Evolutionary conservation across 169 alveolate genomes (phyloP).

Genomic region (Plasmodium fragile): DNA sequence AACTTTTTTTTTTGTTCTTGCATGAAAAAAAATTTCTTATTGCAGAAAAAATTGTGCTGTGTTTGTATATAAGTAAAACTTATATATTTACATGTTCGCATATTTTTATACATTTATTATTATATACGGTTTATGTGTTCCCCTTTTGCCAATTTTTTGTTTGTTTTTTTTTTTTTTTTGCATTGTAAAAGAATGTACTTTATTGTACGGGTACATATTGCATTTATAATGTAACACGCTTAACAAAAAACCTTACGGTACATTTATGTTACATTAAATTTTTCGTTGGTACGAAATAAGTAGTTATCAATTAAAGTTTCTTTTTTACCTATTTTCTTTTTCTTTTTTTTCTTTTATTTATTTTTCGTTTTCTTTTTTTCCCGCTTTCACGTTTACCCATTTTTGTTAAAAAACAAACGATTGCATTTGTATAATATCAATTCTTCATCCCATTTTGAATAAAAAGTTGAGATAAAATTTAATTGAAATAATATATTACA

Average conservation of each 20-base stretch:
- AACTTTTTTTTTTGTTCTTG: slow-evolving; percentile 8
- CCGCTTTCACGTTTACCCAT: slow-evolving; percentile 11
- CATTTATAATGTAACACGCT: background rate
- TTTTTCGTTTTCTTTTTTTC: slow-evolving; percentile 1
- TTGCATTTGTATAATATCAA: background rate
- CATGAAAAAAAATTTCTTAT: slow-evolving; percentile 1
- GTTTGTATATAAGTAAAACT: background rate
- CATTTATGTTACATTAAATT: background rate
- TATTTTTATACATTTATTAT: background rate
- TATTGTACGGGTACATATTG: slow-evolving; percentile 12
- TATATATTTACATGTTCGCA: background rate
- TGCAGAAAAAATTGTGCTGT: slow-evolving; percentile 7
- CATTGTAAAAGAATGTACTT: slow-evolving; percentile 3
- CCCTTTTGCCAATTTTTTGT: background rate
- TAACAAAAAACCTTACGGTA: background rate
- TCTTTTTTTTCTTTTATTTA: no score
- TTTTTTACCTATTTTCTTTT: slow-evolving; percentile 7
- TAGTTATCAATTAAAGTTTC: background rate
- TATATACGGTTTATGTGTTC: background rate
- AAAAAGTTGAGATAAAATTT: slow-evolving; percentile 14
- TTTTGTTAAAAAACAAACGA: slow-evolving; percentile 30
- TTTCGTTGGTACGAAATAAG: background rate
- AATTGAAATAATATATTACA: slow-evolving; percentile 19
- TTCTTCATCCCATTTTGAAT: slow-evolving; percentile 34
- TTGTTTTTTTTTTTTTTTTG: slow-evolving; percentile 14